A percentile compares a stretch with the other conserved stretches of the same genome.
phyloP scores from a whole-genome alignment of 805 yeast genomes.

The Saccharomycopsis fodiens region DNA sequence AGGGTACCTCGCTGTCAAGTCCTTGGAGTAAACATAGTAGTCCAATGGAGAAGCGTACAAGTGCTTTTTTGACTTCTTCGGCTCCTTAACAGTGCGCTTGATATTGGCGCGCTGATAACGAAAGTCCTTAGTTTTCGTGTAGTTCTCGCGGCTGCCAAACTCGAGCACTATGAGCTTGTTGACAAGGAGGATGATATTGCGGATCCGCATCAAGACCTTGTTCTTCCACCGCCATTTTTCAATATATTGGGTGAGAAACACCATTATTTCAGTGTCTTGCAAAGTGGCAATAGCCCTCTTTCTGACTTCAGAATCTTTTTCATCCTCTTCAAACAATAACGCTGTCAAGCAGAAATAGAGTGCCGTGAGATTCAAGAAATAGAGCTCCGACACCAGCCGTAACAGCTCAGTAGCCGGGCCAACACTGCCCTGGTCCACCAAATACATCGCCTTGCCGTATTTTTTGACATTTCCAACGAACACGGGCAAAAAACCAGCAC shows the following conservation, averaged over 20 bases:
- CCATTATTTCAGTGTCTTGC: conserved; percentile 33
- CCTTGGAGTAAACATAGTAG: conserved; percentile 72
- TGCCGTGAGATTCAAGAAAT: conserved; percentile 15
- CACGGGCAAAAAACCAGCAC: conserved; percentile 8
- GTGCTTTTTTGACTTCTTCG: conserved; percentile 21
- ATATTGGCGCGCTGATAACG: conserved; percentile 37
- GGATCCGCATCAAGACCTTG: conserved; percentile 36
- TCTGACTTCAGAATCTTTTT: background rate
- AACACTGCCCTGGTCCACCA: conserved; percentile 9
- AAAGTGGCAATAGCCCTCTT: conserved; percentile 21
- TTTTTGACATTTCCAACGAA: conserved; percentile 13
- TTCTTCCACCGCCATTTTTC: conserved; percentile 64
- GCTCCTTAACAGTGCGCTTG: conserved; percentile 13
- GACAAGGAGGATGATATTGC: conserved; percentile 47
- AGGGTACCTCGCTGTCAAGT: conserved; percentile 69
- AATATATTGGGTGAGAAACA: conserved; percentile 39
- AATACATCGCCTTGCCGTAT: conserved; percentile 6
- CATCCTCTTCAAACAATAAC: conserved; percentile 2
- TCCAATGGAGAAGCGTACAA: conserved; percentile 73
- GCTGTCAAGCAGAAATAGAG: conserved; percentile 14
- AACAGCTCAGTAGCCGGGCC: conserved; percentile 5
- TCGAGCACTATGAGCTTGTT: conserved; percentile 49
- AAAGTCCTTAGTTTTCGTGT: conserved; percentile 38
- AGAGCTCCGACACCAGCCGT: conserved; percentile 13
- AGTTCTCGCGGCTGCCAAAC: conserved; percentile 48